Conservation (phyloP, 2,329 filamentous ascomycete genomes). For the Didymella pomorum region DNA sequence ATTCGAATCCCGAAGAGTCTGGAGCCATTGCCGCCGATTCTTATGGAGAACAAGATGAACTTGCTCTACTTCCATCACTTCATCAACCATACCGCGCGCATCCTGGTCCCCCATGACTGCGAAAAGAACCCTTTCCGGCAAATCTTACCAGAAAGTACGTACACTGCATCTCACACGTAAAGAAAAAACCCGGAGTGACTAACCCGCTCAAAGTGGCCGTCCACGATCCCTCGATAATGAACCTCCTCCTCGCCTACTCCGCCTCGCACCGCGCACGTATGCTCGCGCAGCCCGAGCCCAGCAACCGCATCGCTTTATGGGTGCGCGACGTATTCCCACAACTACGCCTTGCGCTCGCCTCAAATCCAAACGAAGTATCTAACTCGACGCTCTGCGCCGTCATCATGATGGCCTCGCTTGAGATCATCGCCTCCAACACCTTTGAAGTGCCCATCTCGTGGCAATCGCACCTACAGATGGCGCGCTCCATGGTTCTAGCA, state of each 20-base stretch:
- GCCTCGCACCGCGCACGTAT: constrained; percentile 83
- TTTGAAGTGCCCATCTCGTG: constrained; percentile 83
- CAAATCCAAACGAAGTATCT: constrained; percentile 62
- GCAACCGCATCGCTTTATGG: constrained; percentile 80
- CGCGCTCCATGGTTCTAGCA: constrained; percentile 75
- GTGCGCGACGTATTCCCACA: constrained; percentile 80
- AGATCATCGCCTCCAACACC: constrained; percentile 82
- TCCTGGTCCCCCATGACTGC: constrained; percentile 69
- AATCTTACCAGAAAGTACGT: constrained; percentile 68
- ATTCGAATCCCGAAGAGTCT: constrained; percentile 68
- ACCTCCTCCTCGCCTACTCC: constrained; percentile 80
- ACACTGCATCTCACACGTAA: not conserved
- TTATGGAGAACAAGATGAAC: constrained; percentile 80
- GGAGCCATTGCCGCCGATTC: constrained; percentile 63
- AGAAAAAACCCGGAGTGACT: not conserved
- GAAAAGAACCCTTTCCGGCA: constrained; percentile 67
- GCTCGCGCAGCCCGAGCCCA: constrained; percentile 75
- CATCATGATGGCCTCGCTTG: constrained; percentile 83
- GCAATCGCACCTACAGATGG: constrained; percentile 79
- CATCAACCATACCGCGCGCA: constrained; percentile 79
- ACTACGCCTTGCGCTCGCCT: constrained; percentile 70
- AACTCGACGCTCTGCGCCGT: constrained; percentile 79
- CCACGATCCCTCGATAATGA: constrained; percentile 74
- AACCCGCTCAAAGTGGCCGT: constrained; percentile 64
- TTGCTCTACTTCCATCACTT: constrained; percentile 78